phyloP scores from a whole-genome alignment of 179 eudicot species.

The Carnegiea gigantea region DNA sequence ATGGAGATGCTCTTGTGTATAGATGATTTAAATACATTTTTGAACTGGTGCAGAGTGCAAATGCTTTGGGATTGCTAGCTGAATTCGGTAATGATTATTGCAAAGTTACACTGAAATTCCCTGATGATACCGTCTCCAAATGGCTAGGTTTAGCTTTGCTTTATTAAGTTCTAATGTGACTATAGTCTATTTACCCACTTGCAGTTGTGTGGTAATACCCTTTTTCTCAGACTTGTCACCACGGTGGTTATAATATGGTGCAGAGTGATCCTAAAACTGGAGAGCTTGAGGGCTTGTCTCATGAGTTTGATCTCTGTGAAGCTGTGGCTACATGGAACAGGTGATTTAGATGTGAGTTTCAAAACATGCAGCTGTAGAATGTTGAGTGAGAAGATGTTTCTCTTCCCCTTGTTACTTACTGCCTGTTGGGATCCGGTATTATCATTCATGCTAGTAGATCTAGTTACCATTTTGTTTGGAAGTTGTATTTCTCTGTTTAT shows the following conservation, averaged over 20 bases:
- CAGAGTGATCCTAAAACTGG: constrained; percentile 95
- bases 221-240: neutral
- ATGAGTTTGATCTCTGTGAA: constrained; percentile 80
- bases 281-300: constrained; percentile 73
- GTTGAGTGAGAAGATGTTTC: neutral
- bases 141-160: constrained; percentile 55
- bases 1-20: neutral
- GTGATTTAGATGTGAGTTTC: constrained; percentile 31
- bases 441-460: constrained; percentile 8
- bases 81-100: constrained; percentile 49
- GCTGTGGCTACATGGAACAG: constrained; percentile 98
- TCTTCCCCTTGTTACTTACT: too few species aligned
- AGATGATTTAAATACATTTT: neutral
- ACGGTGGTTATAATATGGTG: constrained; percentile 16
- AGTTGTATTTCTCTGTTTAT: neutral
- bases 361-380: neutral
- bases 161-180: neutral
- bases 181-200: neutral
- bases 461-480: neutral
- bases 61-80: constrained; percentile 86
- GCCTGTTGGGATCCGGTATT: neutral
- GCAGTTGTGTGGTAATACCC: neutral
- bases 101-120: constrained; percentile 67
- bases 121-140: constrained; percentile 70
- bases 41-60: constrained; percentile 50